Evolutionary conservation across 2,329 filamentous ascomycete species (phyloP).

Genomic region (Monosporascus ibericus): DNA sequence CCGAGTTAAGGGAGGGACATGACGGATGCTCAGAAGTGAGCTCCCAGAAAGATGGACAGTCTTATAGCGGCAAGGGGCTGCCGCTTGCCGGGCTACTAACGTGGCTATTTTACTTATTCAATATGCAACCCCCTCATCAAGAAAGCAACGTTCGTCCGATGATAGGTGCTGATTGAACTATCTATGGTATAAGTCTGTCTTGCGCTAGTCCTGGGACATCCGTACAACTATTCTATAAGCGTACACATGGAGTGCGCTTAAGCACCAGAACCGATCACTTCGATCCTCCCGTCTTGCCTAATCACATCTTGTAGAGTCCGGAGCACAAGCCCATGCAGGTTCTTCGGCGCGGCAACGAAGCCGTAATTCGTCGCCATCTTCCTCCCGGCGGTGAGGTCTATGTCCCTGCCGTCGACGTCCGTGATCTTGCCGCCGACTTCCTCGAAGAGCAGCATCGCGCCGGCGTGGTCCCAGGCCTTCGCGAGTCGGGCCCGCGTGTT

Average conservation of each 20-base stretch:
- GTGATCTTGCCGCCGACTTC: constrained; percentile 51
- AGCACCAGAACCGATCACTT: not conserved
- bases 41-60: too few relatives aligned
- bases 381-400: constrained; percentile 44
- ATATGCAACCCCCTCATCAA: too few relatives aligned
- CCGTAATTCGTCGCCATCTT: constrained; percentile 46
- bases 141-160: too few relatives aligned
- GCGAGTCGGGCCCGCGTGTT: constrained; percentile 38
- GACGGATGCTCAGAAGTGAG: too few relatives aligned
- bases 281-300: not conserved
- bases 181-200: too few relatives aligned
- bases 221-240: too few relatives aligned
- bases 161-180: too few relatives aligned
- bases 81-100: too few relatives aligned
- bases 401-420: constrained; percentile 44
- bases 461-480: constrained; percentile 56
- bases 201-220: too few relatives aligned
- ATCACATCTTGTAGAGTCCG: constrained; percentile 23
- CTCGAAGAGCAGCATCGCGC: constrained; percentile 52
- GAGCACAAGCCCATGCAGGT: constrained; percentile 39
- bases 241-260: not conserved
- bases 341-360: constrained; percentile 46
- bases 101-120: too few relatives aligned
- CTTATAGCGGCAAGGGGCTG: too few relatives aligned
- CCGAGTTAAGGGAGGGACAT: too few relatives aligned